Percentiles rank a stretch among this genome's conserved stretches.
Evolutionary conservation across 495 filamentous ascomycete species (phyloP).

Genomic region (Xylaria telfairii): DNA sequence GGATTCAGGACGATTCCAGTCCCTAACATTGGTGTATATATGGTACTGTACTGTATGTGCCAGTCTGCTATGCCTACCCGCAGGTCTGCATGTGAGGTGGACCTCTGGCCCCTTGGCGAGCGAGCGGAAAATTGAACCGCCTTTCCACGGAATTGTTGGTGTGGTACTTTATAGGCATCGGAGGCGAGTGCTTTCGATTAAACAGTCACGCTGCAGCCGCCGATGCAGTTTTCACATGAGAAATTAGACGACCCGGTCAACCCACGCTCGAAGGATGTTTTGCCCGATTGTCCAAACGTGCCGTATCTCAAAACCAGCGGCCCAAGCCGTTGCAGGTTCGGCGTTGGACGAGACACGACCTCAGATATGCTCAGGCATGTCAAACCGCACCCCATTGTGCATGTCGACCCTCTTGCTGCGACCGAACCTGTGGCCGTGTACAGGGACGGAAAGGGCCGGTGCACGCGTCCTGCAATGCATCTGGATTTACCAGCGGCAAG

Average conservation of each 20-base stretch:
- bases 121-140: slow-evolving; percentile 22
- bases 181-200: slow-evolving; percentile 14
- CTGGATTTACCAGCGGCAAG: neutral
- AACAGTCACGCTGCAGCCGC: slow-evolving; percentile 20
- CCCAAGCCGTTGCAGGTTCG: slow-evolving; percentile 3
- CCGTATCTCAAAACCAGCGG: slow-evolving; percentile 6
- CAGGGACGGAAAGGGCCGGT: slow-evolving; percentile 8
- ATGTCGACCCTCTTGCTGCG: slow-evolving; percentile 15
- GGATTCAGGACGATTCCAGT: neutral
- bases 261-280: neutral
- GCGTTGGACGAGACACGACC: neutral
- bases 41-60: neutral
- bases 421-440: slow-evolving; percentile 7
- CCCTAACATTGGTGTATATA: neutral
- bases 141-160: slow-evolving; percentile 15
- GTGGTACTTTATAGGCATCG: neutral
- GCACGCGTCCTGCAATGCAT: slow-evolving; percentile 16
- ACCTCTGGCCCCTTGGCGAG: slow-evolving; percentile 1
- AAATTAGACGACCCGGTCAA: slow-evolving; percentile 4
- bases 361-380: slow-evolving; percentile 18
- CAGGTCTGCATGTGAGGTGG: neutral
- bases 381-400: slow-evolving; percentile 13
- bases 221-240: slow-evolving; percentile 11
- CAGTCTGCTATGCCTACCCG: neutral
- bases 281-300: neutral